Percentiles rank a stretch among this genome's conserved stretches.
These are phyloP conservation scores for Apiospora aurea DNA, from an alignment of 2,329 filamentous ascomycete species.

Conservation along the genomic window DNA sequence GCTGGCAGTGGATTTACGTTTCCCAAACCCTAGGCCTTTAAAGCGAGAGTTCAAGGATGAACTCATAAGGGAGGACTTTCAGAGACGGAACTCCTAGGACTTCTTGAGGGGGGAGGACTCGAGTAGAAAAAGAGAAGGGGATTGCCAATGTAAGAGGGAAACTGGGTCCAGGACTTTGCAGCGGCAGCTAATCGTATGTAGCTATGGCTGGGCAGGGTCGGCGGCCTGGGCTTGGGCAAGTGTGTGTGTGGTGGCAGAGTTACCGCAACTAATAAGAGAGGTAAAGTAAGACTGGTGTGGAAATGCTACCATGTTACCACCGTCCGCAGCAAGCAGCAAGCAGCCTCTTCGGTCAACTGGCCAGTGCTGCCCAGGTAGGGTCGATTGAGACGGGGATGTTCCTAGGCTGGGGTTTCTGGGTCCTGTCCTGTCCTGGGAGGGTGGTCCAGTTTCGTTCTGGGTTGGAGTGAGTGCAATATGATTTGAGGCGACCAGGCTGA, in stretches of 20 bases:
- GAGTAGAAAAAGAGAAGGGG: constrained; percentile 35
- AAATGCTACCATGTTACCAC: constrained; percentile 25
- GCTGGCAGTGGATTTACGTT: constrained; percentile 74
- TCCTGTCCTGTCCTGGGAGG: not conserved
- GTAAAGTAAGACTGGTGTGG: constrained; percentile 30
- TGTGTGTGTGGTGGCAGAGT: constrained; percentile 11
- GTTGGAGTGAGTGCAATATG: constrained; percentile 12
- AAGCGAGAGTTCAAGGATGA: constrained; percentile 77
- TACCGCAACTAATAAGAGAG: constrained; percentile 31
- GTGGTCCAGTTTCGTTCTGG: not conserved
- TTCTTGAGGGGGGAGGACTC: constrained; percentile 44
- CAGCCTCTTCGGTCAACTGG: constrained; percentile 16
- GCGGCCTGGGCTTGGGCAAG: constrained; percentile 9
- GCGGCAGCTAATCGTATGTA: constrained; percentile 19
- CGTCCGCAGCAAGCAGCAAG: constrained; percentile 14
- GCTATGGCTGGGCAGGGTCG: constrained; percentile 12
- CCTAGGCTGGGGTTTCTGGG: constrained; percentile 15
- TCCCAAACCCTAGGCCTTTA: constrained; percentile 82
- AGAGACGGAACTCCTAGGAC: constrained; percentile 17
- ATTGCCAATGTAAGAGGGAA: constrained; percentile 34
- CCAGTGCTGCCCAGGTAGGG: constrained; percentile 6
- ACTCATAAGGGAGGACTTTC: constrained; percentile 64
- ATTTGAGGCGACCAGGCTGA: constrained; percentile 25
- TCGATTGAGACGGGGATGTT: constrained; percentile 13
- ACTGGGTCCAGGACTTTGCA: constrained; percentile 26